phyloP scores from a whole-genome alignment of 768 basidiomycete species.

The Suillus brevipes region DNA sequence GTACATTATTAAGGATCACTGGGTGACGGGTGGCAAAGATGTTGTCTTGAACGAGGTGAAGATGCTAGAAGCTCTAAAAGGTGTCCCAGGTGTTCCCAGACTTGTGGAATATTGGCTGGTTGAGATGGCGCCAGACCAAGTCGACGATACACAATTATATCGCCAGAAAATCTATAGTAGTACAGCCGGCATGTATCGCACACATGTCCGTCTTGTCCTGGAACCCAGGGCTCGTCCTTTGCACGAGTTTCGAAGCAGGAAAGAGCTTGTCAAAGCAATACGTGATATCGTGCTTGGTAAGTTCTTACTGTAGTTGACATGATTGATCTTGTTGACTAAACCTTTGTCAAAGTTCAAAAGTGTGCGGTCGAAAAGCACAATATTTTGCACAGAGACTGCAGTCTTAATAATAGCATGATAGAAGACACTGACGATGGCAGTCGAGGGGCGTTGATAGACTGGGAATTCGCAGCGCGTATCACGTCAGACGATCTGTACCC shows the following conservation, averaged over 20 bases:
- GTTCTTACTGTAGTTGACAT: no score
- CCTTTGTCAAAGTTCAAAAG: background rate
- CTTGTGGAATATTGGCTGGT: background rate
- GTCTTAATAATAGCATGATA: background rate
- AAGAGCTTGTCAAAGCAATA: background rate
- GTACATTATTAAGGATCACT: constrained; percentile 3
- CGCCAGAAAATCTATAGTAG: background rate
- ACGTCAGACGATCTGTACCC: background rate
- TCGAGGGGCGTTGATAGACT: background rate
- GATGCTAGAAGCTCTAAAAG: constrained; percentile 5
- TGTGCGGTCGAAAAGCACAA: background rate
- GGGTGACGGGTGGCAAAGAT: background rate
- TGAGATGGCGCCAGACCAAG: background rate
- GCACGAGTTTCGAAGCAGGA: background rate
- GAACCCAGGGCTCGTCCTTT: background rate
- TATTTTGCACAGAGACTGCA: background rate
- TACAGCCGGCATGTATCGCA: background rate
- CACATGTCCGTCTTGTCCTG: background rate
- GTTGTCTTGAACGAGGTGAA: constrained; percentile 5
- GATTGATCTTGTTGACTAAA: background rate
- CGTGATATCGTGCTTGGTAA: background rate
- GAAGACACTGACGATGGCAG: background rate
- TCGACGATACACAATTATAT: background rate
- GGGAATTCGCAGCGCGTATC: background rate
- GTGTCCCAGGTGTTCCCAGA: constrained; percentile 2